Conservation (phyloP, 768 basidiomycete genomes). For the Termitomyces eurrhizus region DNA sequence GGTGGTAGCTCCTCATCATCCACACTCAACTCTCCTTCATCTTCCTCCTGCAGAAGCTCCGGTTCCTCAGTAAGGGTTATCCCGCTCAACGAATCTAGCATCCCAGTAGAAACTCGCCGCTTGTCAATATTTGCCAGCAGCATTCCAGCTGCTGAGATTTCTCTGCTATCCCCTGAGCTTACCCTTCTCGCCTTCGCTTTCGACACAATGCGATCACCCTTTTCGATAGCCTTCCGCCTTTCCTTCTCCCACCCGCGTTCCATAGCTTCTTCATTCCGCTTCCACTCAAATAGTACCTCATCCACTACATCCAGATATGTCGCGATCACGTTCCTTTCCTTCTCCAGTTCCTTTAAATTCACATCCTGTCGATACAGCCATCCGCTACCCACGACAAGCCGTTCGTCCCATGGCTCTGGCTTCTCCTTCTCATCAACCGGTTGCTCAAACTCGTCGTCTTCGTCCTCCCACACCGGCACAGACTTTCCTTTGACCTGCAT, state of each 20-base stretch:
- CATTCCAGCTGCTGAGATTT: conserved; percentile 16
- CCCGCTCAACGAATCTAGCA: conserved; percentile 49
- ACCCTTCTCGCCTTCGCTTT: conserved; percentile 44
- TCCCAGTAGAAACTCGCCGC: conserved; percentile 58
- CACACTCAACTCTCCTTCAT: conserved; percentile 37
- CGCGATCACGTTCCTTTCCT: conserved; percentile 54
- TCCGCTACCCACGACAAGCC: conserved; percentile 73
- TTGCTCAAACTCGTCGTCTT: conserved; percentile 38
- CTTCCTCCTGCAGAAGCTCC: conserved; percentile 43
- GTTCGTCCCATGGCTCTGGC: conserved; percentile 76
- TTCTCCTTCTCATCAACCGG: conserved; percentile 45
- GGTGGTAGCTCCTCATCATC: conserved; percentile 72
- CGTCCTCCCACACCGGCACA: conserved; percentile 83
- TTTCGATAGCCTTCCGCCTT: conserved; percentile 40
- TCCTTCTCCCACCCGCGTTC: conserved; percentile 47
- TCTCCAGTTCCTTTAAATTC: conserved; percentile 44
- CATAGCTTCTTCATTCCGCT: conserved; percentile 39
- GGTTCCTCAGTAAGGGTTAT: conserved; percentile 55
- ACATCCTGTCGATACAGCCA: conserved; percentile 79
- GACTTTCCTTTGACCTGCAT: conserved; percentile 66
- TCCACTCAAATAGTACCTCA: conserved; percentile 68
- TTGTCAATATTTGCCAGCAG: conserved; percentile 26
- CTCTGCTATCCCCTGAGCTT: conserved; percentile 40
- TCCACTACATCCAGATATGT: conserved; percentile 78
- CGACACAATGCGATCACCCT: conserved; percentile 33